Base-by-base conservation (phyloP, 805 yeast genomes). In the Kazachstania bromeliacearum region DNA sequence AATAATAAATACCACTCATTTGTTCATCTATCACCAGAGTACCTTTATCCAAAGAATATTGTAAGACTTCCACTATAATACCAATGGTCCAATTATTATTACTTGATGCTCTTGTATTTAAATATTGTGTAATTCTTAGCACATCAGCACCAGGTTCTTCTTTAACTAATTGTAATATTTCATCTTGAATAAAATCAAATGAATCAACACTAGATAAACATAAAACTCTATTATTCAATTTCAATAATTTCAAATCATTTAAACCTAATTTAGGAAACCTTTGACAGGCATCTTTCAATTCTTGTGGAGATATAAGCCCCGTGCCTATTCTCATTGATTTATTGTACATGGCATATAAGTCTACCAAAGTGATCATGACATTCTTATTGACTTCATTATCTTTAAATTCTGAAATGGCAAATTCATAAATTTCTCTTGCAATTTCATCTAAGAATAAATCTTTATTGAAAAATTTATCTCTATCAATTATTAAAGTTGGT, bases 361-460 rank as follows among this genome's bases (percentile, higher is more conserved):
- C 89, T 34, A 73, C 68, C 23, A 80, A 46, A 0, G 85, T 67
- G 10, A 81, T 63, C 46, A 58, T 45, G 5, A 42, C 35, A 22
- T 37, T 42, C 16, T 35, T 34, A 28, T 37, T 35, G 14, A 77
- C 62, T 2, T 82, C 84, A 31, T 79, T 78, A 17, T 50, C 57
- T 20, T 38, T 77, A 46, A 17, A 77, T 47, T 34, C 73, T 46
- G 49, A 60, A 53, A 41, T 62, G 51, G 42, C 62, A 55, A 75
- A 87, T 47, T 83, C 95, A 28, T 85, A 77, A 3, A 89, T 53
- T 49, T 85, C 88, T 36, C 95, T 68, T 0, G 96, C 73, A 13
- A 85, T 61, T 48, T 85, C 95, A 40, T 75, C 74, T 20, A 71
- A 59, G 41, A 70, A 73, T n/a, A 68, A 46, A 15, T 57, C 51